Evolutionary conservation across 306 rosid genomes (phyloP).

Genomic region (Dicorynia guianensis): DNA sequence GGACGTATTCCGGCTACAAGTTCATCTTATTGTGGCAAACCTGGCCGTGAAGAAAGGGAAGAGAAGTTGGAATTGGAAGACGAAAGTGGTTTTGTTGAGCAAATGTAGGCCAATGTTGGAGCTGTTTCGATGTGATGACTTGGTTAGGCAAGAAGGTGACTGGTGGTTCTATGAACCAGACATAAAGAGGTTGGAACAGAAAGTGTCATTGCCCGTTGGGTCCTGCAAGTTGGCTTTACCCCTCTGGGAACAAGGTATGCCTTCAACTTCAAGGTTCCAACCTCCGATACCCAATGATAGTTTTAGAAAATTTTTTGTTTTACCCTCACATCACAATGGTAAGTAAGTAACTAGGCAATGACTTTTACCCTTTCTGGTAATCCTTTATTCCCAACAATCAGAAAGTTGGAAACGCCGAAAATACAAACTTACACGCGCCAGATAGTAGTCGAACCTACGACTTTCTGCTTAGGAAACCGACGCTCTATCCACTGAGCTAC

Average conservation of each 20-base stretch:
- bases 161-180: conserved; percentile 87
- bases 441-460: no score
- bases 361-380: no score
- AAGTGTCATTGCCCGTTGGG: conserved; percentile 81
- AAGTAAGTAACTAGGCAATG: no score
- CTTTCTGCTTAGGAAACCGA: conserved; percentile 49
- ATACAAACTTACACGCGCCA: no score
- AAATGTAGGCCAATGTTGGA: conserved; percentile 93
- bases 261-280: neutral
- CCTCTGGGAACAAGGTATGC: conserved; percentile 91
- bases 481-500: conserved; percentile 83
- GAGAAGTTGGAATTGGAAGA: conserved; percentile 56
- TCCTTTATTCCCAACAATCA: no score
- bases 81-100: conserved; percentile 73
- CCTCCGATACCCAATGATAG: neutral
- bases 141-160: conserved; percentile 67
- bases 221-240: conserved; percentile 88
- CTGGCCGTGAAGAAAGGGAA: conserved; percentile 69
- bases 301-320: no score
- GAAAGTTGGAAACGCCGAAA: no score
- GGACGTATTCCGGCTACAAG: conserved; percentile 77
- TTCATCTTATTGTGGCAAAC: conserved; percentile 75
- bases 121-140: conserved; percentile 73
- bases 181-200: conserved; percentile 64
- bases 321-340: no score